Evolutionary conservation across 169 alveolate genomes (phyloP), one percentile per base, ranked within the genome.

Genomic region (Sarcocystis neurona): DNA sequence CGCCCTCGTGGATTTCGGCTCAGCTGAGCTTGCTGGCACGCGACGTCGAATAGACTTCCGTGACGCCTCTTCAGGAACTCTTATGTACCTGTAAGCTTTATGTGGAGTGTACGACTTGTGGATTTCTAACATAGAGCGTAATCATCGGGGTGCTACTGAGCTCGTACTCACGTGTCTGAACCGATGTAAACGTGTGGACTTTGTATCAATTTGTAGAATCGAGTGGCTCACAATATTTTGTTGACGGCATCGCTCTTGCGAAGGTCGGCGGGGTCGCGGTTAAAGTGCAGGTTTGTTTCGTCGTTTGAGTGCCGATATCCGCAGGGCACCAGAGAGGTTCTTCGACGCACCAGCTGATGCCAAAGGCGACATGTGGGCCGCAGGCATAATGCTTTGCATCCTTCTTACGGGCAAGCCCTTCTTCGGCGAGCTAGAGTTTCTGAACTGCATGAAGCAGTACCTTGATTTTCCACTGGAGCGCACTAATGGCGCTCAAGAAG

Each of bases 311-410:
- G 23, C 41, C 32, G 80, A 6, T 30, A 23, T 15, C n/a, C 48
- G 80, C 80, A 72, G 80, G 80, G 80, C 80, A 18, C 80, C 80
- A n/a, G 80, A 72, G 48, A 15, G 32, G 10, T 72, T 72, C 48
- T 1, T 1, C 53, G 80, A 72, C 0, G n/a, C 41, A 47, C 50
- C 80, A 27, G 50, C 48, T 27, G 46, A n/a, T 30, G 34, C n/a
- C 80, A 37, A 72, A 30, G 41, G 80, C 80, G 80, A 72, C 80
- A 72, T 72, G 10, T 72, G 80, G 80, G 34, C 80, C 5, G 80
- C 80, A 34, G 80, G 80, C 27, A 72, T 72, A 39, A 8, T 72
- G 46, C 80, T 72, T 30, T 72, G 80, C 50, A 23, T 72, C n/a
- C 80, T 72, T 5, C 80, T 72, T 5, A 10, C 50, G 48, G 80